Conservation (phyloP, 1,284 basidiomycete species). For the Stereum hirsutum region DNA sequence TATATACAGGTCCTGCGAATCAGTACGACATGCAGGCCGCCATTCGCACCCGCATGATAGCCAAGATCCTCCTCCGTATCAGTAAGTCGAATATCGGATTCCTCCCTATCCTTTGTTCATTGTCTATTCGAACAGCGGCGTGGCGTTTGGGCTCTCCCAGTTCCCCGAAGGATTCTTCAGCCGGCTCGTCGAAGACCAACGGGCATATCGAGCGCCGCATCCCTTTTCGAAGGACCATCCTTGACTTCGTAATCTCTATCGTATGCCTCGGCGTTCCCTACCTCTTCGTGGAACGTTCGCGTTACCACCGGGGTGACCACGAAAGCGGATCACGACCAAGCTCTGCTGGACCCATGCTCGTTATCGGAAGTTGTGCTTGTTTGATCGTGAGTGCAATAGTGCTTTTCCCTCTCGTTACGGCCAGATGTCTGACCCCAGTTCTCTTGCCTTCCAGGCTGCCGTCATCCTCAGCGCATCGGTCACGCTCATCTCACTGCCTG, state of each 20-base stretch:
- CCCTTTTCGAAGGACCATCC: constrained; percentile 36
- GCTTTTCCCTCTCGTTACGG: neutral
- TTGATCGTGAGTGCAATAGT: constrained; percentile 11
- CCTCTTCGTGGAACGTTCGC: constrained; percentile 48
- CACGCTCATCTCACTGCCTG: constrained; percentile 67
- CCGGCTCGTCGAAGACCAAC: constrained; percentile 33
- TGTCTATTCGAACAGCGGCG: constrained; percentile 36
- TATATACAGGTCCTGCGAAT: constrained; percentile 22
- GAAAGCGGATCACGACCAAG: constrained; percentile 47
- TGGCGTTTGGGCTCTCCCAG: constrained; percentile 48
- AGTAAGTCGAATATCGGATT: constrained; percentile 30
- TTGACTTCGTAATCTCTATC: constrained; percentile 49
- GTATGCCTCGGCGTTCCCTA: constrained; percentile 69
- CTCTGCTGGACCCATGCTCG: constrained; percentile 42
- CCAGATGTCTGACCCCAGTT: too few relatives aligned
- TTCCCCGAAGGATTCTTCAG: constrained; percentile 45
- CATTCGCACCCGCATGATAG: constrained; percentile 58
- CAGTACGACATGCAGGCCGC: constrained; percentile 29
- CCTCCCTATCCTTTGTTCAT: too few relatives aligned
- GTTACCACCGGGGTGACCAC: constrained; percentile 40
- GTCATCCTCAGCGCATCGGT: constrained; percentile 69
- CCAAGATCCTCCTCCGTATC: constrained; percentile 57
- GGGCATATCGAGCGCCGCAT: constrained; percentile 21
- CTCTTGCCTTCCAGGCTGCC: constrained; percentile 43
- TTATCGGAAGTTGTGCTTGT: constrained; percentile 31